Evolutionary conservation across 179 eudicot genomes (phyloP), one percentile per base, ranked within the genome.

Genomic region (Beta corolliflora): DNA sequence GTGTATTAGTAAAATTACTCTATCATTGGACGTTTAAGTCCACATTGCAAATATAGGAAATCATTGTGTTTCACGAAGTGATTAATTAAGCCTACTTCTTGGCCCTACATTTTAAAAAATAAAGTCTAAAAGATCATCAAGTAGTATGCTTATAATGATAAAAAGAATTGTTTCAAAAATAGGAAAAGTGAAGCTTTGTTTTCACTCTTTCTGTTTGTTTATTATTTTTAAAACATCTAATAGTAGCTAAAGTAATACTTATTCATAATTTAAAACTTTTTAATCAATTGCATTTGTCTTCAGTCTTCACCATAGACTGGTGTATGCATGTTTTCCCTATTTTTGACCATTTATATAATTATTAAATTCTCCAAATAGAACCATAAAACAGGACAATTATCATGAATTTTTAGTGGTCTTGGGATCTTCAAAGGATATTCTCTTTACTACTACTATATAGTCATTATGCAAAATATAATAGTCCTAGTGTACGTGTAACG

Each of bases 391-490:
- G 31, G 0, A 41, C 48, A 67, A 36, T 67, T 5, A 67, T 67
- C 13, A 8, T 46, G 25, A 69, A 7, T 45, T 15, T 5, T 19
- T 41, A 69, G n/a, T 69, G 73, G 53, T 44, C 6, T 69, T 16
- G 12, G 73, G 25, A 69, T 69, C 73, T 69, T 69, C 54, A 18
- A 69, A 44, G 73, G 5, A 69, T 69, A 69, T 69, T 69, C 73
- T 69, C 50, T 8, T 5, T 44, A 70, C 54, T 0, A 44, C n/a
- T 21, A 63, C 25, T 60, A 48, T 48, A 48, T 7, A 60, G 65
- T 60, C 65, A 60, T 19, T 18, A 23, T 21, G 65, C n/a, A n/a
- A 60, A 60, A n/a, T 5, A 60, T 21, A 21, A 23, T n/a, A 29
- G 14, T 63, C 23, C n/a, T 58, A 54, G 58, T 54, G 58, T 54